Conservation (phyloP, 2,329 filamentous ascomycete species). For the Monosporascus sp. region DNA sequence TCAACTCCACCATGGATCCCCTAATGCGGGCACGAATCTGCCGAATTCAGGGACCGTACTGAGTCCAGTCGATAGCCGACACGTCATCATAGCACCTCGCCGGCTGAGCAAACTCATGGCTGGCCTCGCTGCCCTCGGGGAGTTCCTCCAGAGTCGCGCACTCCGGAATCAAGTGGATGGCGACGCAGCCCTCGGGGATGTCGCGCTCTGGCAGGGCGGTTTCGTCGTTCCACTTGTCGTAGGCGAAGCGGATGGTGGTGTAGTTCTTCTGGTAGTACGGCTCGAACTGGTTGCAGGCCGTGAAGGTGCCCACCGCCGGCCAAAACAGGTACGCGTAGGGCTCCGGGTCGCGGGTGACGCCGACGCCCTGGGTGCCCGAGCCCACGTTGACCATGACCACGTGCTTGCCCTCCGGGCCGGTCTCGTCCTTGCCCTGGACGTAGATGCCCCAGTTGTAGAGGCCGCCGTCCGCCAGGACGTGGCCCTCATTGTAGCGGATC, state of each 20-base stretch:
- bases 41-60: slow-evolving; percentile 14
- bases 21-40: too few species aligned
- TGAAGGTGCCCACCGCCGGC: slow-evolving; percentile 26
- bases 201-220: slow-evolving; percentile 13
- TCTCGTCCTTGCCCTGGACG: slow-evolving; percentile 17
- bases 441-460: slow-evolving; percentile 33
- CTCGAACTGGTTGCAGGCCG: slow-evolving; percentile 38
- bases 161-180: slow-evolving; percentile 38
- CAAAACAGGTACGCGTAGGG: slow-evolving; percentile 28
- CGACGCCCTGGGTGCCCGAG: slow-evolving; percentile 30
- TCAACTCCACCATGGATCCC: too few species aligned
- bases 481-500: slow-evolving; percentile 23
- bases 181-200: slow-evolving; percentile 36
- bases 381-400: slow-evolving; percentile 32
- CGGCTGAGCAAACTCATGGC: slow-evolving; percentile 33
- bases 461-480: slow-evolving; percentile 36
- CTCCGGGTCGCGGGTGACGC: slow-evolving; percentile 29
- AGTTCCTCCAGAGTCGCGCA: slow-evolving; percentile 34
- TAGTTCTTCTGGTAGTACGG: slow-evolving; percentile 37
- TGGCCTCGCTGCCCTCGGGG: slow-evolving; percentile 30
- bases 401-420: slow-evolving; percentile 19
- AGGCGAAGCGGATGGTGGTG: slow-evolving; percentile 34
- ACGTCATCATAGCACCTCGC: slow-evolving; percentile 39
- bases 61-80: slow-evolving; percentile 30
- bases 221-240: slow-evolving; percentile 10